Percentiles rank a stretch among this genome's conserved stretches.
Conservation (phyloP, 225 moss, liverwort and hornwort genomes). For the Anthoceros angustus region DNA sequence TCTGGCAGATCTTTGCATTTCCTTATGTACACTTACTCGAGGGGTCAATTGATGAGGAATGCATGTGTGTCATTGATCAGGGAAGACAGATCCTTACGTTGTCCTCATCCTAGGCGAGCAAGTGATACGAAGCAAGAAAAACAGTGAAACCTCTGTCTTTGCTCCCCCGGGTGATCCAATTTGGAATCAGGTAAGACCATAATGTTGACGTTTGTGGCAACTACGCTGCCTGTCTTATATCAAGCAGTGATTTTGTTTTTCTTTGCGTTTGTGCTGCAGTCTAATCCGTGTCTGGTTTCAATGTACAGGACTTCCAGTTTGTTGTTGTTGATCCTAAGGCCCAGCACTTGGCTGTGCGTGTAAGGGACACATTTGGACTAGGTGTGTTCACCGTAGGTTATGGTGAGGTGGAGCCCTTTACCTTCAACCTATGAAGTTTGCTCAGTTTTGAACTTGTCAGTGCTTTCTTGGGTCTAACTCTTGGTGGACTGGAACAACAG, state of each 20-base stretch:
- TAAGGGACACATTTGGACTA: constrained; percentile 76
- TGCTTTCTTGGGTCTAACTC: constrained; percentile 5
- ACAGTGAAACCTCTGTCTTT: constrained; percentile 75
- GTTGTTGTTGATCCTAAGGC: constrained; percentile 54
- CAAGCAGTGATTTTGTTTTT: background rate
- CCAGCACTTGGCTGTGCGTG: constrained; percentile 58
- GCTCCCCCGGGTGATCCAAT: constrained; percentile 83
- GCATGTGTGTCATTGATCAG: constrained; percentile 17
- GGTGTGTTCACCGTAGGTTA: constrained; percentile 31
- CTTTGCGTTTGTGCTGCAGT: background rate
- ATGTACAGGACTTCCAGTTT: constrained; percentile 73
- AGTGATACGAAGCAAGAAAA: constrained; percentile 73
- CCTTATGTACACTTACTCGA: constrained; percentile 9
- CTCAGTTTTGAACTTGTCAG: constrained; percentile 1
- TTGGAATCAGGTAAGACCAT: constrained; percentile 58
- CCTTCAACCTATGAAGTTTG: constrained; percentile 42
- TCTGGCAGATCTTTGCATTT: background rate
- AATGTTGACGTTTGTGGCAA: background rate
- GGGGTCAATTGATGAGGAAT: background rate
- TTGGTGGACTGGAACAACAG: constrained; percentile 15
- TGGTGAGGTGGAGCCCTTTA: constrained; percentile 45
- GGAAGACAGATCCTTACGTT: constrained; percentile 81
- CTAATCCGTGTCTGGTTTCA: too few relatives aligned
- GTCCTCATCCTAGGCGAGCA: constrained; percentile 84
- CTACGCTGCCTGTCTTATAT: constrained; percentile 4